Base-by-base conservation (phyloP, 1,284 basidiomycete species). In the Papiliotrema flavescens region DNA sequence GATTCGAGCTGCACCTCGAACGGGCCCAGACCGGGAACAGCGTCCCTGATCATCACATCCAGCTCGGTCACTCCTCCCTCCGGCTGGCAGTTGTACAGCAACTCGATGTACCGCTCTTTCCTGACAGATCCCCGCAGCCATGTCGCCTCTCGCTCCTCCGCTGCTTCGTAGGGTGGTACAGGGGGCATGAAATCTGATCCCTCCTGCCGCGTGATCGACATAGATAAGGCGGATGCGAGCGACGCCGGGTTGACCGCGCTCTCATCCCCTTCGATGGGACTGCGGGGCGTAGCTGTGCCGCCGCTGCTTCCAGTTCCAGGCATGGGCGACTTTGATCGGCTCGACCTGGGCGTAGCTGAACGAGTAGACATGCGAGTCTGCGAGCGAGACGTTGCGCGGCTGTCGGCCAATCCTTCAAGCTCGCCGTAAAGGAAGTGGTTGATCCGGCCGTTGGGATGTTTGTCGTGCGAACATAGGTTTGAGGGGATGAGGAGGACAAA, bases 61-160 rank as follows among this genome's bases (percentile, higher is more conserved):
- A 68, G 51, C 32, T 56, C 56, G 22, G 47, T 61, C 17, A 64
- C 52, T 1, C 56, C 60, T 17, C 63, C 62, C 3, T 43, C 19
- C 20, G 58, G 60, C 39, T 64, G 54, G 24, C 62, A 63, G 40
- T 70, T 67, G 55, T 67, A 63, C 36, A 67, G 51, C 8, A 61
- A 42, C 35, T 56, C 55, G 7, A 61, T 46, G 22, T 45, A 34
- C 45, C 58, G 40, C 20, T 55, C 47, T 11, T 42, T 53, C 23
- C 44, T 37, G n/a, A 47, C 24, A 1, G 24, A 51, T 7, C 60
- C 63, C n/a, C 35, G 36, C 15, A 62, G 44, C 63, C 60, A 62
- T 47, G 43, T 15, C 41, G 37, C 34, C 14, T 40, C 44, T 40
- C 15, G 42, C 14, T 32, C 39, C 17, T 14, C 22, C 20, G 26